Base-by-base conservation (phyloP, 129 eudicot genomes). In the Daucus carota region DNA sequence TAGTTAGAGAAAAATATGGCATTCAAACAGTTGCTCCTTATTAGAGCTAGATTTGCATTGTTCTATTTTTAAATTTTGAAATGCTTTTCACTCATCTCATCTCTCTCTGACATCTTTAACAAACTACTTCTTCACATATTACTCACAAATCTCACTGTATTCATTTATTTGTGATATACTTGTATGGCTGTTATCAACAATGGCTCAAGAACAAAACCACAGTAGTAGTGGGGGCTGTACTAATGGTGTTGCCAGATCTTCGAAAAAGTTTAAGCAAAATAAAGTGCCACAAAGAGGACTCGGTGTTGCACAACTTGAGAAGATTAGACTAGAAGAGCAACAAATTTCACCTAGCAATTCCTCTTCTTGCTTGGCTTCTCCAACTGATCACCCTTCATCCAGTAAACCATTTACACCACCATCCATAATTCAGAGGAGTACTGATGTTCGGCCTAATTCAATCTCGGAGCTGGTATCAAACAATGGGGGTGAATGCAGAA, bases 261-360 rank as follows among this genome's bases (percentile, higher is more conserved):
- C 86, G 0, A 93, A 88, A 74, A 88, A 87, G 84, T 73, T 82
- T 77, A 93, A 90, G 79, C 92, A 79, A 20, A 90, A 88, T 71
- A 93, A 93, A 70, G 91, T 90, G 36, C 92, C 98, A 8, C 98
- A 93, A 50, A 93, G 98, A 84, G 98, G 98, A 54, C 79, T 93
- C 78, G 98, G 98, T 12, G 97, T 93, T 60, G 98, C 98, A 44
- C 98, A 93, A 79, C 96, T 93, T 79, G 98, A 93, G 44, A 93
- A 85, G 81, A 87, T 93, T 63, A 85, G 90, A 77, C 72, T 83
- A 4, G 98, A 93, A 74, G 96, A 93, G 73, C 90, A 88, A 62
- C 83, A 83, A 33, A 90, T 79, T 50, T 83, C 90, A 24, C 82
- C 85, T 12, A 83, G 75, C 45, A 83, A 86, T 80, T 80, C 87